Evolutionary conservation across 345 rosid species (phyloP).

Genomic region (Gynandropsis gynandra): DNA sequence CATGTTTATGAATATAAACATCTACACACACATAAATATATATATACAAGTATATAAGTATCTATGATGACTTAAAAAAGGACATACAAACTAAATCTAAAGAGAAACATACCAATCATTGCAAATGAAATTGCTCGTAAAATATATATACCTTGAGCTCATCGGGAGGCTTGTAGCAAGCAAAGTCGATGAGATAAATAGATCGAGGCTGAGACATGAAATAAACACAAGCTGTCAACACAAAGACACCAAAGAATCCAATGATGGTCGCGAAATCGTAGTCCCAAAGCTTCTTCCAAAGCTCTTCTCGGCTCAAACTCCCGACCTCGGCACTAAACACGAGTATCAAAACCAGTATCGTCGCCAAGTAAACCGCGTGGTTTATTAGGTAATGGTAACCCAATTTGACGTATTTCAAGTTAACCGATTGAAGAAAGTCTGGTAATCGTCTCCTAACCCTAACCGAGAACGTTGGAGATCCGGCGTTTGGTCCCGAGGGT

Average conservation of each 20-base stretch:
- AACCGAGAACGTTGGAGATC: conserved; percentile 79
- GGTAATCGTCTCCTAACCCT: conserved; percentile 86
- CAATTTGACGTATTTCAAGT: conserved; percentile 84
- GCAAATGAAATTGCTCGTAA: too few species aligned
- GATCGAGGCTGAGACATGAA: conserved; percentile 84
- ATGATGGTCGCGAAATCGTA: conserved; percentile 74
- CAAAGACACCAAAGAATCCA: conserved; percentile 52
- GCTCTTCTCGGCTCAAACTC: conserved; percentile 70
- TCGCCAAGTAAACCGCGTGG: conserved; percentile 87
- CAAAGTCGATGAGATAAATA: conserved; percentile 73
- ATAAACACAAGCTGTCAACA: conserved; percentile 64
- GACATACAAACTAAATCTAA: too few species aligned
- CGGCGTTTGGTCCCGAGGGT: conserved; percentile 85
- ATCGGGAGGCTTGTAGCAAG: conserved; percentile 69
- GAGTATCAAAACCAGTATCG: conserved; percentile 68
- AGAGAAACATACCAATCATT: too few species aligned
- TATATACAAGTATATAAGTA: neutral
- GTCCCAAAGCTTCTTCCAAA: conserved; percentile 82
- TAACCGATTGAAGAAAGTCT: conserved; percentile 90
- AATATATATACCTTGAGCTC: conserved; percentile 85
- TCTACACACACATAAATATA: too few species aligned
- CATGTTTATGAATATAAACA: too few species aligned
- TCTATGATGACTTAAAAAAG: too few species aligned
- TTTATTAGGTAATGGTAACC: conserved; percentile 94
- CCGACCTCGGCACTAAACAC: conserved; percentile 88